phyloP scores from a whole-genome alignment of 2,329 filamentous ascomycete species.

The Thielaviopsis populi region DNA sequence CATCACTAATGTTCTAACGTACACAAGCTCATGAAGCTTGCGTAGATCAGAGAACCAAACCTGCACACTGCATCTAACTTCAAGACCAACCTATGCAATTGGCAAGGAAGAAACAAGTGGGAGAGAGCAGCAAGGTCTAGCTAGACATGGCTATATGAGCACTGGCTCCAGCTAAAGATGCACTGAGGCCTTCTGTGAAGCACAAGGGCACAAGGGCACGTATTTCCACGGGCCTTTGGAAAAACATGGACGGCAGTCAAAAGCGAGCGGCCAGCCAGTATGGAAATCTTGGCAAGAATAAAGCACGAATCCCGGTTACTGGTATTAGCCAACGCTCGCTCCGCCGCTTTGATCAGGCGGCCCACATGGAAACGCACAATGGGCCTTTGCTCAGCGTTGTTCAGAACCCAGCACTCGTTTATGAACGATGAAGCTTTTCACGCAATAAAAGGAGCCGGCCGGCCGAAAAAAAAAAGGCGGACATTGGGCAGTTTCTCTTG shows the following conservation, averaged over 20 bases:
- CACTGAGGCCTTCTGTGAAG: neutral
- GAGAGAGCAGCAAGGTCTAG: neutral
- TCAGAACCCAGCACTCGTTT: neutral
- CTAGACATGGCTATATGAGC: neutral
- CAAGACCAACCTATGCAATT: neutral
- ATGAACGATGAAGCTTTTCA: neutral
- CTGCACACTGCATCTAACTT: neutral
- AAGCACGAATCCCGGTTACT: constrained; percentile 1
- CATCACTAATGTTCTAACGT: neutral
- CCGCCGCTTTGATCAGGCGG: neutral
- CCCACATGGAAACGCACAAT: neutral
- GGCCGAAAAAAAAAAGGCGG: neutral
- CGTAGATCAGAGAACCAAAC: neutral
- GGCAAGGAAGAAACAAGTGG: neutral
- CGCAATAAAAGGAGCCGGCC: neutral
- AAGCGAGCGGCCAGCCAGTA: neutral
- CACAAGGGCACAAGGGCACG: neutral
- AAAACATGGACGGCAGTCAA: neutral
- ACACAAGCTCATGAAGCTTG: neutral
- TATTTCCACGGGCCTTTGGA: neutral
- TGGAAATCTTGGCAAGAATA: neutral
- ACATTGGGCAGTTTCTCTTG: neutral
- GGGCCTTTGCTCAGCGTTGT: neutral
- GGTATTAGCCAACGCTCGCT: neutral
- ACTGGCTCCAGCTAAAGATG: neutral